Percentiles rank a stretch among this genome's conserved stretches.
Conservation (phyloP, 257 asterid species). For the Primulina tabacum region DNA sequence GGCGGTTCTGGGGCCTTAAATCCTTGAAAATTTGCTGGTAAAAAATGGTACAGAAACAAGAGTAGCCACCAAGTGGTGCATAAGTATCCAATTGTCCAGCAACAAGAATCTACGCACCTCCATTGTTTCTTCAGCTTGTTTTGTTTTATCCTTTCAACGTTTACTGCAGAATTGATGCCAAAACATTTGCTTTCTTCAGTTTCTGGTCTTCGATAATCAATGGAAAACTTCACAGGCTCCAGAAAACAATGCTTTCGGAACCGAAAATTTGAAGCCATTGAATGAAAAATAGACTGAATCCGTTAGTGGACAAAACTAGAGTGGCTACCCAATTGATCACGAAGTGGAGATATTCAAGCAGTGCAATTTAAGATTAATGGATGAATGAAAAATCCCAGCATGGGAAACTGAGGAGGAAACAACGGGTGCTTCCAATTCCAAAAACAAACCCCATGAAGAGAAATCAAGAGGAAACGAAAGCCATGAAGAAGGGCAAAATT, state of each 20-base stretch:
- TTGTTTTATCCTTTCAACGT: constrained; percentile 23
- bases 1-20: constrained; percentile 53
- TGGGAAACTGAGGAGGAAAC: background rate
- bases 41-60: constrained; percentile 42
- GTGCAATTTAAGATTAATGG: background rate
- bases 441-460: background rate
- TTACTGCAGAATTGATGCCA: constrained; percentile 12
- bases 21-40: constrained; percentile 51
- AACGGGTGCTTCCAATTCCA: background rate
- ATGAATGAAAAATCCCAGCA: background rate
- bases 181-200: constrained; percentile 5
- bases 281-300: background rate
- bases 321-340: too few relatives aligned
- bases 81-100: constrained; percentile 62
- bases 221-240: constrained; percentile 42
- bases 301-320: too few relatives aligned
- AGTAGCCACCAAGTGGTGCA: constrained; percentile 76
- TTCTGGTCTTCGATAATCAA: constrained; percentile 23
- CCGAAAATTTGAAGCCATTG: constrained; percentile 59
- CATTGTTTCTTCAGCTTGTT: constrained; percentile 32
- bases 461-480: background rate
- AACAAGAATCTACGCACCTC: constrained; percentile 63
- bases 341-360: too few relatives aligned
- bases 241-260: constrained; percentile 60
- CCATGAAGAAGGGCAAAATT: too few relatives aligned